Evolutionary conservation across 257 asterid species (phyloP), one percentile per base, ranked within the genome.

Genomic region (Linderniella brevidens): DNA sequence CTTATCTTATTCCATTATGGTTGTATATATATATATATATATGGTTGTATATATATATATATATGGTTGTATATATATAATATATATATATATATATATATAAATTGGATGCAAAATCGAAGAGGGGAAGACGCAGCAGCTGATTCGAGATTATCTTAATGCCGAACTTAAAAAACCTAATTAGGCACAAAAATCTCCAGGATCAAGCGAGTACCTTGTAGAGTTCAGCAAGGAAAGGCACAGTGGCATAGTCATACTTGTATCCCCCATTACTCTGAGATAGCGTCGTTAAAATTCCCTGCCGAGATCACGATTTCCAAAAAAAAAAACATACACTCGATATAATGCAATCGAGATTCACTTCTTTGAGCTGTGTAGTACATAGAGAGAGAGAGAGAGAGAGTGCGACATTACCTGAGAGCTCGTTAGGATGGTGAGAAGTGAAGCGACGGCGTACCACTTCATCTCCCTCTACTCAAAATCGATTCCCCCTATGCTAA

Each of bases 211-310:
- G 9, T 61, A 90, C 99, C 99, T 90, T 90, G 46, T 74, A 88
- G 61, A 79, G 75, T 63, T 90, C 98, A 71, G 98, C 98, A 50
- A 85, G 98, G 63, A 90, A 88, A 58, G 98, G 96, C 57, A 90
- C 96, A 40, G 96, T 90, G 13, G 98, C 90, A 42, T 88, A 88
- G 59, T 88, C 94, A 71, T 84, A 88, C 37, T 62, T 69, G 69
- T 88, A 88, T 13, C 80, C 74, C 35, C 98, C 93, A 73, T 84
- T 62, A 56, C 76, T 88, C 69, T 88, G 98, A 9, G 98, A 88
- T 46, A 88, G 65, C 41, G 94, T 81, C 11, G 98, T 88, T 69
- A 88, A 67, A 48, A 88, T 84, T 18, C 98, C 98, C 98, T 88
- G 76, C 53, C 25, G 68, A 29, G 65, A 51, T 46, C 57, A 19